A percentile compares a stretch with the other conserved stretches of the same genome.
Evolutionary conservation across 805 yeast species (phyloP).

Genomic region (Metschnikowia hibisci): DNA sequence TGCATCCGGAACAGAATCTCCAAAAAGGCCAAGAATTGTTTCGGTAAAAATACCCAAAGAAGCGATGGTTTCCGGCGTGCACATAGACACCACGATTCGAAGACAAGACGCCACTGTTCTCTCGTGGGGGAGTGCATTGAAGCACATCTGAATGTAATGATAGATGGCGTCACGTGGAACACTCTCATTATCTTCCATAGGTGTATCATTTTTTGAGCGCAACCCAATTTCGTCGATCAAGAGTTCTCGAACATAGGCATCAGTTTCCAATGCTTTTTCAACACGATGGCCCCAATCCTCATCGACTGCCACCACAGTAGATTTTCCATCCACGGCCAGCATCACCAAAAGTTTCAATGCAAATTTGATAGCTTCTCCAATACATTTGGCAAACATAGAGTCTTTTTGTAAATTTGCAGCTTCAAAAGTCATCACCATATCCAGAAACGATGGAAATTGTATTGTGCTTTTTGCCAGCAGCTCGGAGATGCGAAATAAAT

Average conservation of each 20-base stretch:
- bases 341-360: conserved; percentile 58
- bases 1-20: conserved; percentile 21
- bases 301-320: conserved; percentile 60
- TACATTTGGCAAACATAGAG: not conserved
- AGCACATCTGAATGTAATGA: conserved; percentile 28
- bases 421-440: conserved; percentile 27
- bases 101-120: conserved; percentile 34
- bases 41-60: conserved; percentile 18
- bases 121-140: conserved; percentile 31
- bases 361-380: conserved; percentile 39
- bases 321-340: conserved; percentile 51
- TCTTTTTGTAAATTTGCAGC: conserved; percentile 22
- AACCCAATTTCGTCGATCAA: conserved; percentile 21
- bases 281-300: conserved; percentile 70
- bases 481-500: conserved; percentile 44
- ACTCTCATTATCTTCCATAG: conserved; percentile 17
- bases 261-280: conserved; percentile 65
- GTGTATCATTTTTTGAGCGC: conserved; percentile 15
- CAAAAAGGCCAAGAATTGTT: conserved; percentile 24
- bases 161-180: conserved; percentile 13
- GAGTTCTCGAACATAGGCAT: conserved; percentile 43
- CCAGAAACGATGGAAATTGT: conserved; percentile 55
- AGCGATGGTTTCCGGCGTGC: conserved; percentile 26
- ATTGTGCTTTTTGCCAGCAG: conserved; percentile 30
- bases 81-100: conserved; percentile 28